Evolutionary conservation across 2,329 filamentous ascomycete species (phyloP), one percentile per base, ranked within the genome.

Genomic region (Leptographium procerum): DNA sequence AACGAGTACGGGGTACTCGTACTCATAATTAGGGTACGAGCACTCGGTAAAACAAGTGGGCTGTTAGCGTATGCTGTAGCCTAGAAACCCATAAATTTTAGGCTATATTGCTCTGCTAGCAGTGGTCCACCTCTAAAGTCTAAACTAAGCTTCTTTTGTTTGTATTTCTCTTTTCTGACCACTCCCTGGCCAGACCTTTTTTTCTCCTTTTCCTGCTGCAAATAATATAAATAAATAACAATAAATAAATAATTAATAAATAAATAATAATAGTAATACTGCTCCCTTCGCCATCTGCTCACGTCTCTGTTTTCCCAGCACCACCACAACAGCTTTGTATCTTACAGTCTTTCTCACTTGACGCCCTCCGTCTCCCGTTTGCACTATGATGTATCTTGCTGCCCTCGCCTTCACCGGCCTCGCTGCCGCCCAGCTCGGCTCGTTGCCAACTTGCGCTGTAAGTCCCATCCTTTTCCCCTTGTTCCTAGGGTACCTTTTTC

Each of bases 401-500:
- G 68, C 77, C 59, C 64, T 78, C 65, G 69, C 80, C 63, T 68
- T 75, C 61, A 69, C 83, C 65, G 76, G 76, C 71, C 71, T 83
- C 60, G 75, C 79, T 62, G 70, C 73, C 61, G 78, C 78, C 45
- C 80, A 82, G 67, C 66, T 76, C 59, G 64, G 66, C 33, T 66
- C 65, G 45, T 74, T 81, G 54, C 83, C 80, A 19, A 60, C 62
- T 11, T 86, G 78, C 65, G 81, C 82, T 63, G 82, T 85, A 74
- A 66, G 80, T 76, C 19, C n/a, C n/a, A n/a, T n/a, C n/a, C n/a
- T n/a, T n/a, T n/a, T n/a, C n/a, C n/a, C n/a, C n/a, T n/a, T n/a
- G n/a, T n/a, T n/a, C n/a, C n/a, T n/a, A n/a, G n/a, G n/a, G n/a
- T n/a, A n/a, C n/a, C n/a, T n/a, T n/a, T n/a, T n/a, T n/a, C n/a